Base-by-base conservation (phyloP, 164 flowering plant species). In the Akebia trifoliata region DNA sequence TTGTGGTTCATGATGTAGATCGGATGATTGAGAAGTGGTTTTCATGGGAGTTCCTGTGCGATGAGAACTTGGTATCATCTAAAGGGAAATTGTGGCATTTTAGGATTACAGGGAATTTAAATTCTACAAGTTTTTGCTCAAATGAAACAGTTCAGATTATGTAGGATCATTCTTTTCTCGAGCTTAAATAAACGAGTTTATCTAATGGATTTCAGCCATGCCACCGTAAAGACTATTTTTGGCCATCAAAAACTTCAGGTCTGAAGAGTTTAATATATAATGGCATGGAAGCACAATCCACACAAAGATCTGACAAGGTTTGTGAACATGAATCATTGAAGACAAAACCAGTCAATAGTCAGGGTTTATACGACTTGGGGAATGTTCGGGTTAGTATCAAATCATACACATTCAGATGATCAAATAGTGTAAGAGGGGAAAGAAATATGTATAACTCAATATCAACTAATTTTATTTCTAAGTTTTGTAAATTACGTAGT, bases 21-120 rank as follows among this genome's bases (percentile, higher is more conserved):
- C 71, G 91, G 36, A 86, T 62, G 37, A 72, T 90, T 24, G 97
- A 93, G 74, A 90, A 71, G 67, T 93, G 99, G 99, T 90, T 78
- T 64, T 84, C 97, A 0, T 74, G 95, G 90, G 97, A 90, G 74
- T 93, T 81, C 53, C 61, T 90, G 21, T 86, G 97, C 51, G 83
- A 87, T 9, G 85, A 86, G 69, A 90, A 93, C 66, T 59, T 87
- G 68, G 82, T 77, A 59, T 81, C 86, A 52, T 74, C 96, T 0
- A 93, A 84, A 80, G 96, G 92, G 34, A 87, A 72, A 50, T 57
- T 86, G n/a, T 90, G 97, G 99, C 71, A 80, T 61, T 89, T 92
- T 46, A 74, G 66, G 67, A 77, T 92, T 42, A 54, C 2, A 0
- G 72, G 73, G 26, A 58, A 59, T 57, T 45, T 63, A 35, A 78